A percentile compares a stretch with the other conserved stretches of the same genome.
Evolutionary conservation across 371 early-diverging fungal genomes (phyloP).

Genomic region (Rhizomucor pusillus): DNA sequence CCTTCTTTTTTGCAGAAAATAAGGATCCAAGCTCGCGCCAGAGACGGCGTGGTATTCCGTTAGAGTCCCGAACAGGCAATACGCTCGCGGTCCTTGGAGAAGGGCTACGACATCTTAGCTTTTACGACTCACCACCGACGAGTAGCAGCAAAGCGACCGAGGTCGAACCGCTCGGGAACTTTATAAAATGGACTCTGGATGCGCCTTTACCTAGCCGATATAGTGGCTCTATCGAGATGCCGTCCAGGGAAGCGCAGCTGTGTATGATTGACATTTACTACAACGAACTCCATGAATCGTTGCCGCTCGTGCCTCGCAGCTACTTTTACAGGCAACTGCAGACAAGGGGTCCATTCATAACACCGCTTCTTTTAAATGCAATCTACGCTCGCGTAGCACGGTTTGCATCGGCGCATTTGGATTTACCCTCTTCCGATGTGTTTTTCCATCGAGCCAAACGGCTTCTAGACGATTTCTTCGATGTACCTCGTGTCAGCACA

Average conservation of each 20-base stretch:
- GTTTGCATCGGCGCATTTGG: conserved; percentile 2
- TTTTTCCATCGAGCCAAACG: conserved; percentile 36
- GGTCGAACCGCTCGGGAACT: conserved; percentile 17
- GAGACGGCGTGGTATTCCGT: conserved; percentile 11
- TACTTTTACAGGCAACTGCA: conserved; percentile 41
- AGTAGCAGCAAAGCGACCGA: conserved; percentile 1
- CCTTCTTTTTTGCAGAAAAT: conserved; percentile 14
- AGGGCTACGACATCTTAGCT: conserved; percentile 13
- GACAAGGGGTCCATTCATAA: conserved; percentile 35
- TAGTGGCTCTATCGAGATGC: conserved; percentile 27
- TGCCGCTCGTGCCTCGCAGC: conserved; percentile 28
- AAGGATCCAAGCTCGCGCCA: conserved; percentile 13
- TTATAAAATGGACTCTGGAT: conserved; percentile 21
- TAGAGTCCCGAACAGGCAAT: conserved; percentile 18
- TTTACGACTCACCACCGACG: conserved; percentile 4
- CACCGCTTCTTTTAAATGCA: conserved; percentile 36
- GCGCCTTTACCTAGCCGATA: conserved; percentile 18
- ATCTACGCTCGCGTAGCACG: conserved; percentile 46
- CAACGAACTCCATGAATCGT: conserved; percentile 25
- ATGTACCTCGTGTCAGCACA: conserved; percentile 42
- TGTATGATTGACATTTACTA: conserved; percentile 34
- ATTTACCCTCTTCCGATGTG: conserved; percentile 8
- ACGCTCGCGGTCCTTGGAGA: conserved; percentile 16
- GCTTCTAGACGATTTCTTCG: conserved; percentile 45
- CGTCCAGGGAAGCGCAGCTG: conserved; percentile 23